Percentiles rank a stretch among this genome's conserved stretches.
Conservation (phyloP, 768 basidiomycete species). For the Phaeolepiota aurea region DNA sequence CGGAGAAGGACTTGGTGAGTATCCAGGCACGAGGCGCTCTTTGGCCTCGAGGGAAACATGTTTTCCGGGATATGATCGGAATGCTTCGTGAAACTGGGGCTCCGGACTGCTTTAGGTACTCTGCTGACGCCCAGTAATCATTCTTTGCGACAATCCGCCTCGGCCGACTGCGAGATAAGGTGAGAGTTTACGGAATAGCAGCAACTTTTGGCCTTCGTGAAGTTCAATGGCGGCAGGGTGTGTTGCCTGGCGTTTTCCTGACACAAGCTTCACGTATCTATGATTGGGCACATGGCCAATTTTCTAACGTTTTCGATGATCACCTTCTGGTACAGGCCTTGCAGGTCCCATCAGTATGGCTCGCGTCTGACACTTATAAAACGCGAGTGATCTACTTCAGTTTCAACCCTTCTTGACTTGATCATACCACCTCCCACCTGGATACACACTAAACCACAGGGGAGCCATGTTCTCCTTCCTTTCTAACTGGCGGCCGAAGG, state of each 20-base stretch:
- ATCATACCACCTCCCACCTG: conserved; percentile 1
- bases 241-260: background rate
- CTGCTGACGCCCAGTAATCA: background rate
- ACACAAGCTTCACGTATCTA: background rate
- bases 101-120: background rate
- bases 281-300: background rate
- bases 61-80: background rate
- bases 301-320: background rate
- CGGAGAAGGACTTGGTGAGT: too few relatives aligned
- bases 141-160: too few relatives aligned
- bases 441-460: background rate
- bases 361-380: conserved; percentile 8
- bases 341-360: conserved; percentile 10
- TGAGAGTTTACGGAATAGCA: too few relatives aligned
- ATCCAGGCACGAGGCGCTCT: background rate
- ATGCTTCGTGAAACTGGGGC: conserved; percentile 4
- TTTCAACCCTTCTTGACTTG: conserved; percentile 10
- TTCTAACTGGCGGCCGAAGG: conserved; percentile 14
- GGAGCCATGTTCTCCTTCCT: conserved; percentile 18
- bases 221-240: too few relatives aligned
- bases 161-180: too few relatives aligned
- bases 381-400: conserved; percentile 2
- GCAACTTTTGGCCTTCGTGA: too few relatives aligned
- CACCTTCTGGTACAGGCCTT: conserved; percentile 8
- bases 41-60: conserved; percentile 3